Evolutionary conservation across 2,329 filamentous ascomycete genomes (phyloP), one percentile per base, ranked within the genome.

Genomic region (Penicillium sp.): DNA sequence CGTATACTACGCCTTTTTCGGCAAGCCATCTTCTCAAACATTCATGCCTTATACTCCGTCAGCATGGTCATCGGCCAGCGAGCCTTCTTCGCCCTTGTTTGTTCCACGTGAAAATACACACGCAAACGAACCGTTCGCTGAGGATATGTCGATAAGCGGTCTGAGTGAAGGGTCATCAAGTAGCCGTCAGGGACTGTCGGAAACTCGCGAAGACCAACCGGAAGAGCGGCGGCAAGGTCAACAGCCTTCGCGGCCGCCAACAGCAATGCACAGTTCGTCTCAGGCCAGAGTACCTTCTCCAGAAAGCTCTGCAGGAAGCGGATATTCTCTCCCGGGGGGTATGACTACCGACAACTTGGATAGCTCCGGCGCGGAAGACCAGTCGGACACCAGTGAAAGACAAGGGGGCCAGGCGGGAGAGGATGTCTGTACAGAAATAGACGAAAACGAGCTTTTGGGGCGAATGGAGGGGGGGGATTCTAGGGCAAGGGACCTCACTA

Each of bases 121-220:
- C 31, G 31, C 32, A 40, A 26, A 40, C 31, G 33, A 35, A 37
- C 28, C 33, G 29, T 37, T 29, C 33, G 33, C 33, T 33, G 33
- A 42, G 27, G 34, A 42, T 29, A 42, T 42, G 39, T 42, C 39
- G 39, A 37, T 32, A 42, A 33, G 33, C 39, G 29, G 39, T 33
- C 30, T 42, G 28, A 37, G 29, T 37, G 39, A 42, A 33, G 33
- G 33, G 15, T 33, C 34, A 42, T 37, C 25, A 32, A 32, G 20
- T 42, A 33, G 39, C 30, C 39, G 39, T 37, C 39, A 31, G 33
- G 30, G 30, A 28, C 39, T 32, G 27, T 37, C 39, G 39, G 39
- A 42, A 33, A 42, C 39, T 37, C 39, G 27, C 39, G 33, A 42
- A 42, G 33, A 42, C 22, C 39, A 37, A 37, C 38, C 30, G 30